Conservation (phyloP, 2,329 filamentous ascomycete genomes). For the Phaeosphaeria sp. region DNA sequence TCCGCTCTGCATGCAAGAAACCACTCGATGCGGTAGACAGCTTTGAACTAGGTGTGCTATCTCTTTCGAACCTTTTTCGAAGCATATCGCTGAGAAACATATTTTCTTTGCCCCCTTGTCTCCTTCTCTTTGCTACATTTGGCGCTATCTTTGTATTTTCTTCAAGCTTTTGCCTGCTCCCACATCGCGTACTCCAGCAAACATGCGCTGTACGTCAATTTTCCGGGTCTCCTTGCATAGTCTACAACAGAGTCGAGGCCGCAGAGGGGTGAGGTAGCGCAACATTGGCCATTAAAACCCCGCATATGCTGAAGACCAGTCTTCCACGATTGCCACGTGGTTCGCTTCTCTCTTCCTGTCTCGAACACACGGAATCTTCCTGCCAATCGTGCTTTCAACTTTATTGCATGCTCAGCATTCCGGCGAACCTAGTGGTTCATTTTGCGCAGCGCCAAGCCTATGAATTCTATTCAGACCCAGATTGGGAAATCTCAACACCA, state of each 20-base stretch:
- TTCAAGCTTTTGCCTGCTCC: not conserved
- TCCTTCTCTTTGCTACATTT: no score
- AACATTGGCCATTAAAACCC: not conserved
- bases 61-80: no score
- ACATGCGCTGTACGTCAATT: not conserved
- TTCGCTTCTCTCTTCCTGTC: not conserved
- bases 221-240: not conserved
- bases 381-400: not conserved
- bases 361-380: not conserved
- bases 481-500: conserved; percentile 21
- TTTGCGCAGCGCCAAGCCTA: conserved; percentile 26
- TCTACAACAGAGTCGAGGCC: not conserved
- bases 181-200: no score
- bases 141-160: not conserved
- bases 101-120: no score
- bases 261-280: not conserved
- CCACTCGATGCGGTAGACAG: no score
- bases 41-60: no score
- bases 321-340: not conserved
- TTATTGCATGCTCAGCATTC: not conserved
- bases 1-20: no score
- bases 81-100: no score
- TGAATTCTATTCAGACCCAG: conserved; percentile 40
- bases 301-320: not conserved
- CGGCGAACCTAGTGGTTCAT: not conserved